Conservation (phyloP, 306 rosid species). For the Coriaria nepalensis region DNA sequence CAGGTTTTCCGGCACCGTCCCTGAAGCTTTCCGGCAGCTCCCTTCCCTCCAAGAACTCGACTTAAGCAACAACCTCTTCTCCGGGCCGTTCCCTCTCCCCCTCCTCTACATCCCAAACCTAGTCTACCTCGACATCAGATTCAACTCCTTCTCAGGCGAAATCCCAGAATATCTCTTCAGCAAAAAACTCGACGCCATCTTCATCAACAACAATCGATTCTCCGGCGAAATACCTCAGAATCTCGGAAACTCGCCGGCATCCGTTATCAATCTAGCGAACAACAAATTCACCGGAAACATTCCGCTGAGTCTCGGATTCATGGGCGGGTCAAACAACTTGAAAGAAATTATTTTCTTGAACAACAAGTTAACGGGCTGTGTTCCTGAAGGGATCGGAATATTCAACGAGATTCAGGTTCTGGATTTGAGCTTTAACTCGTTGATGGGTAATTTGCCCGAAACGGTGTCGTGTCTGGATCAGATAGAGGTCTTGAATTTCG, state of each 20-base stretch:
- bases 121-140: conserved; percentile 80
- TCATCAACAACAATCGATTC: conserved; percentile 73
- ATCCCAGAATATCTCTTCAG: conserved; percentile 62
- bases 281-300: conserved; percentile 60
- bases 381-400: conserved; percentile 83
- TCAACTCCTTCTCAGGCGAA: conserved; percentile 58
- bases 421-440: conserved; percentile 72
- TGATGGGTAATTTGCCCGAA: conserved; percentile 84
- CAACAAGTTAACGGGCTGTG: conserved; percentile 76
- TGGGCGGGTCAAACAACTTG: conserved; percentile 32
- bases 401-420: conserved; percentile 79
- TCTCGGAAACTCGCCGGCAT: conserved; percentile 81
- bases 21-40: conserved; percentile 53
- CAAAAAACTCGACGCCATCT: conserved; percentile 67
- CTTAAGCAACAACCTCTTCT: conserved; percentile 75
- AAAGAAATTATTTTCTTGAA: conserved; percentile 80
- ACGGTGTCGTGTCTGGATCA: conserved; percentile 69
- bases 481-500: conserved; percentile 74
- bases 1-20: conserved; percentile 57
- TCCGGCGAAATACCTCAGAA: conserved; percentile 73
- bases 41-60: conserved; percentile 58
- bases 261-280: conserved; percentile 80
- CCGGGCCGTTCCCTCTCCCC: conserved; percentile 60
- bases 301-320: conserved; percentile 74
- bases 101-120: conserved; percentile 52